phyloP scores from a whole-genome alignment of 352 stramenopile species.

The Elongisporangium undulatum region DNA sequence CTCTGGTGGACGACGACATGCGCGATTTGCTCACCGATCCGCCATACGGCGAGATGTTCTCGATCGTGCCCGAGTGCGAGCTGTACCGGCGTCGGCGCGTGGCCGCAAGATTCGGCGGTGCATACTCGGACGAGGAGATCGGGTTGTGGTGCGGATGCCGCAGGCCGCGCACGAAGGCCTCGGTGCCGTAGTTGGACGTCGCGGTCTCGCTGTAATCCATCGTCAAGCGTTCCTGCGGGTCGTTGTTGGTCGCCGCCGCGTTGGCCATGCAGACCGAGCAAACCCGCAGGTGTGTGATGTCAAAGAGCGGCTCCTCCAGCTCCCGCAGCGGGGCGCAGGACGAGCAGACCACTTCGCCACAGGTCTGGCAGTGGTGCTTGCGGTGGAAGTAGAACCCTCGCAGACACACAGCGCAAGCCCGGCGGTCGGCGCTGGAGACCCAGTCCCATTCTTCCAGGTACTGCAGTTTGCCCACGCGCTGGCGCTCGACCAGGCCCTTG shows the following conservation, averaged over 20 bases:
- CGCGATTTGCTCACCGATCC: not conserved
- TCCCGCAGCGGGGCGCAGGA: conserved; percentile 66
- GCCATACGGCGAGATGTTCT: not conserved
- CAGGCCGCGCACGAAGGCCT: conserved; percentile 36
- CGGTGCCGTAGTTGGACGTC: conserved; percentile 44
- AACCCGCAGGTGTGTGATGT: conserved; percentile 59
- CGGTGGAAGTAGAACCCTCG: conserved; percentile 76
- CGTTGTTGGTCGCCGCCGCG: conserved; percentile 21
- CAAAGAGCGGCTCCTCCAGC: conserved; percentile 63
- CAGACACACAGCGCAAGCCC: conserved; percentile 75
- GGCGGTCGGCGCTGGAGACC: conserved; percentile 63
- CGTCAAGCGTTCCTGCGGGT: conserved; percentile 11
- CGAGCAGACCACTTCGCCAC: conserved; percentile 75
- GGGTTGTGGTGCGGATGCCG: conserved; percentile 15
- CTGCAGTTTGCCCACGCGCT: conserved; percentile 68
- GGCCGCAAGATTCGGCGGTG: not conserved
- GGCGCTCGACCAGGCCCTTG: conserved; percentile 58
- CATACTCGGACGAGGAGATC: not conserved
- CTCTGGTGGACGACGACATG: conserved; percentile 5
- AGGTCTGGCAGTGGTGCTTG: conserved; percentile 73
- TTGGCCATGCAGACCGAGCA: conserved; percentile 64
- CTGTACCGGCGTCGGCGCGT: not conserved
- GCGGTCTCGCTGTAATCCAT: conserved; percentile 17
- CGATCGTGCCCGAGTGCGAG: not conserved
- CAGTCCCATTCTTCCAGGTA: conserved; percentile 81